Percentiles rank a stretch among this genome's conserved stretches.
Evolutionary conservation across 2,329 filamentous ascomycete species (phyloP).

Genomic region (Pseudogymnoascus pannorum): DNA sequence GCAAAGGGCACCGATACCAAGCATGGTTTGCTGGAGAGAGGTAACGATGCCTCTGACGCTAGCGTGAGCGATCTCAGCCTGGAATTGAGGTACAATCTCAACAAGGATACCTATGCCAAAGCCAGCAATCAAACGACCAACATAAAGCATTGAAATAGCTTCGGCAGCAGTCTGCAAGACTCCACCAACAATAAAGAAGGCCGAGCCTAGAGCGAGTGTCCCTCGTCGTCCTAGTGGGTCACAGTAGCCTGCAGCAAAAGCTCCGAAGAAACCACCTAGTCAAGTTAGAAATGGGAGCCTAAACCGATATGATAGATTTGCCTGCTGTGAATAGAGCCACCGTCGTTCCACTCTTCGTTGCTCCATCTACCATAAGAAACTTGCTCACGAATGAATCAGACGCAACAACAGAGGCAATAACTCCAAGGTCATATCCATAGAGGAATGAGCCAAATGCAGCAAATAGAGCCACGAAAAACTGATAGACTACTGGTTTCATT

Average conservation of each 20-base stretch:
- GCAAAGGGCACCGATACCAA: conserved; percentile 51
- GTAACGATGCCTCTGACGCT: conserved; percentile 56
- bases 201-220: conserved; percentile 48
- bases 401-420: conserved; percentile 13
- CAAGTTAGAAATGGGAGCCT: conserved; percentile 39
- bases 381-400: conserved; percentile 11
- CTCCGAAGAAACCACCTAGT: conserved; percentile 34
- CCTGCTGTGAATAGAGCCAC: conserved; percentile 51
- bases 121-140: conserved; percentile 51
- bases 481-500: conserved; percentile 19
- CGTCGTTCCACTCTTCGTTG: not conserved
- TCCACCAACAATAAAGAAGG: conserved; percentile 54
- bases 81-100: conserved; percentile 59
- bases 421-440: conserved; percentile 15
- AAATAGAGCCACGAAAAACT: conserved; percentile 14
- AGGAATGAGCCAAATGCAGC: conserved; percentile 15
- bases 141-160: conserved; percentile 47
- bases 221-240: conserved; percentile 47
- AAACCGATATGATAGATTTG: conserved; percentile 29
- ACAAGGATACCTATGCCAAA: conserved; percentile 51
- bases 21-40: conserved; percentile 57
- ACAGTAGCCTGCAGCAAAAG: conserved; percentile 41
- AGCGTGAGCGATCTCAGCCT: conserved; percentile 58
- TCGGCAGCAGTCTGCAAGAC: conserved; percentile 51
- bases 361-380: not conserved